Evolutionary conservation across 495 filamentous ascomycete genomes (phyloP), one percentile per base, ranked within the genome.

Genomic region (Xanthoparmelia taractica): DNA sequence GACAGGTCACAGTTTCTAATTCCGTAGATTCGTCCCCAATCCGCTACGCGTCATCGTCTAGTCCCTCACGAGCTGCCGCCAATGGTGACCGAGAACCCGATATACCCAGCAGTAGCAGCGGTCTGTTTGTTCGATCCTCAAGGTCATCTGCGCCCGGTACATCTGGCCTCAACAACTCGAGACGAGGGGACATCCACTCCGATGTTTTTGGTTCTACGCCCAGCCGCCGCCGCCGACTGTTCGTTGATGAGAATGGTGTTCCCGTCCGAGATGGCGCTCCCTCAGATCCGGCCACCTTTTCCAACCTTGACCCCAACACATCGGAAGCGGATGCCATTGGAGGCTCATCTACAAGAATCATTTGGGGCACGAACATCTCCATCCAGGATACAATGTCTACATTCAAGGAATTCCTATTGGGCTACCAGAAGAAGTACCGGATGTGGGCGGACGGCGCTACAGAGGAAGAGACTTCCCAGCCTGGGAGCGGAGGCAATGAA

Each of bases 361-460:
- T 99, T 63, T 99, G 95, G 95, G 94, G 95, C 71, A 97, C 94
- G 55, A 97, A 96, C 57, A 88, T 99, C 62, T 95, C 93, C 2
- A 86, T 97, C 48, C 85, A 88, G 60, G 92, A 99, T 72, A 89
- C 92, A 17, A 88, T 92, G 72, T 83, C 83, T 56, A 80, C 85
- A 0, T 95, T 96, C 80, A 91, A 92, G 64, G 91, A 93, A 62
- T 98, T 97, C 71, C 78, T 98, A 33, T 82, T 84, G 63, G 92
- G 93, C 71, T 98, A 91, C 71, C 88, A 89, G 59, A 85, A 82
- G 64, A 96, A 96, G 73, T 97, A 98, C 68, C 88, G 95, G 36
- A 84, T 97, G 80, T 94, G 92, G 81, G 80, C 81, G 17, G 88
- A 93, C 62, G 94, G 91, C 33, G 86, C 88, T 63, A 84, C 89